A percentile compares a stretch with the other conserved stretches of the same genome.
phyloP scores from a whole-genome alignment of 192 early-diverging fungal species.

The Entomortierella beljakovae region DNA sequence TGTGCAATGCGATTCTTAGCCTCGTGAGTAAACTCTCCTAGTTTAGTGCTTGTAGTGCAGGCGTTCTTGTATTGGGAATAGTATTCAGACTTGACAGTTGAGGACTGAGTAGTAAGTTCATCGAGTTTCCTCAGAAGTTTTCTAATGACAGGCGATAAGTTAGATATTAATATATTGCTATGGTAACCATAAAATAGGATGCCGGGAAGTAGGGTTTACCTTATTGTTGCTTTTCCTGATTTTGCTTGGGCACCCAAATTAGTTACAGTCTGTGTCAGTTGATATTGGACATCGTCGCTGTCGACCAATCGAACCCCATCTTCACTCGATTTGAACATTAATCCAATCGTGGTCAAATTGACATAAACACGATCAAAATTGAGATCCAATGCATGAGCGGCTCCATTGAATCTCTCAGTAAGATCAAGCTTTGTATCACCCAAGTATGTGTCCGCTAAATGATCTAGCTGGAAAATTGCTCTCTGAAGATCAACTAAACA shows the following conservation, averaged over 20 bases:
- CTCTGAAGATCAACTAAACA: conserved; percentile 76
- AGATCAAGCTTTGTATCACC: conserved; percentile 57
- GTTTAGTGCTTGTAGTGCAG: conserved; percentile 60
- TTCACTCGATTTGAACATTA: conserved; percentile 50
- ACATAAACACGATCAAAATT: conserved; percentile 75
- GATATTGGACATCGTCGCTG: conserved; percentile 61
- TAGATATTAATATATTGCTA: not conserved
- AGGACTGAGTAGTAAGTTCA: conserved; percentile 64
- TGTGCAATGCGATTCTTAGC: conserved; percentile 25
- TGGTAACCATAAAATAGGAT: not conserved
- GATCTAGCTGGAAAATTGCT: conserved; percentile 73
- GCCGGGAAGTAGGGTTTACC: conserved; percentile 31
- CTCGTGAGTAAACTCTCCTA: conserved; percentile 61
- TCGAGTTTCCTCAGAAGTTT: conserved; percentile 75
- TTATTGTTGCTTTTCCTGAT: conserved; percentile 67
- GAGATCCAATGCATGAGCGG: conserved; percentile 66
- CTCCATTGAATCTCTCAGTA: conserved; percentile 64
- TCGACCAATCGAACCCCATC: conserved; percentile 56
- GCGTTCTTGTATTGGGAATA: conserved; percentile 59
- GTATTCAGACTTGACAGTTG: conserved; percentile 59
- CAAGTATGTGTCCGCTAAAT: conserved; percentile 74
- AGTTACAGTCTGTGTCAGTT: conserved; percentile 49
- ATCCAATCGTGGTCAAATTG: conserved; percentile 48
- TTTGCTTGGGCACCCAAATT: conserved; percentile 56
- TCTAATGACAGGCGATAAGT: conserved; percentile 32